phyloP scores from a whole-genome alignment of 257 asterid species.

The Fraxinus anomala region DNA sequence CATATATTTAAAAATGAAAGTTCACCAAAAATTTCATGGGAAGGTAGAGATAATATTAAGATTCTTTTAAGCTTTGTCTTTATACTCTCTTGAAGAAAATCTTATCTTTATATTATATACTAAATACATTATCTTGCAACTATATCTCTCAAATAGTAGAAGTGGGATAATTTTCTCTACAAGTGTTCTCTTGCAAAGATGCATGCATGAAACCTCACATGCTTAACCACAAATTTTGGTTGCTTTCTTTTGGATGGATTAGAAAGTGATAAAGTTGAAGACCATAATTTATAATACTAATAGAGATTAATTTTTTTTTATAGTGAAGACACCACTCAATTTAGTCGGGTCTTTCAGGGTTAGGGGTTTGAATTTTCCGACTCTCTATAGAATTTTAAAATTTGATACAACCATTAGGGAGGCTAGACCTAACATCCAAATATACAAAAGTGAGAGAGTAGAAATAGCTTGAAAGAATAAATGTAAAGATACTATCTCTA shows the following conservation, averaged over 20 bases:
- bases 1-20: too few relatives aligned
- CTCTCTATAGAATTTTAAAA: too few relatives aligned
- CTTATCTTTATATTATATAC: background rate
- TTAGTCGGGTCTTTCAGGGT: too few relatives aligned
- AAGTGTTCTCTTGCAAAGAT: background rate
- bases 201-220: background rate
- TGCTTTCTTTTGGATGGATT: background rate
- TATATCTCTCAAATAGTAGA: background rate
- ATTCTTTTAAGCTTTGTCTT: background rate
- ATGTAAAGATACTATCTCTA: background rate
- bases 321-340: too few relatives aligned
- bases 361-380: too few relatives aligned
- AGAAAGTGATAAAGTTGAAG: background rate
- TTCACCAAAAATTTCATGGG: background rate
- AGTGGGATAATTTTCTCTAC: background rate
- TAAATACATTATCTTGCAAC: background rate
- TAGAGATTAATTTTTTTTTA: background rate
- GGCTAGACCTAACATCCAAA: too few relatives aligned
- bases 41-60: background rate
- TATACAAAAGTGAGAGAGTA: too few relatives aligned
- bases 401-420: too few relatives aligned
- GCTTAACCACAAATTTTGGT: background rate
- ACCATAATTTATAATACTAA: background rate
- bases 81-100: background rate
- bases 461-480: too few relatives aligned